Conservation (phyloP, 73 alveolate genomes). For the Tetrahymena elliotti region DNA sequence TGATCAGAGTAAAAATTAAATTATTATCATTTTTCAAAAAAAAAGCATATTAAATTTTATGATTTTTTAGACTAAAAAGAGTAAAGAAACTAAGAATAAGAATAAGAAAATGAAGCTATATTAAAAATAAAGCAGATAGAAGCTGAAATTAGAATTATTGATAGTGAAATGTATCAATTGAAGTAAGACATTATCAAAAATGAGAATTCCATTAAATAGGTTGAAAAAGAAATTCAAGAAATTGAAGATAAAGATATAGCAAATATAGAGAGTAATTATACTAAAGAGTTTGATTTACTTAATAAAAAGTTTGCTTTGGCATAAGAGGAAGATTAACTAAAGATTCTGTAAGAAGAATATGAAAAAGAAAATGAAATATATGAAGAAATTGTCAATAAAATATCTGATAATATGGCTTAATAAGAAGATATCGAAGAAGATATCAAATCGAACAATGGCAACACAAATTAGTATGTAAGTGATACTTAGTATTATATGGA, state of each 20-base stretch:
- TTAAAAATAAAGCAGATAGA: not conserved
- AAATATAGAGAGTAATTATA: not conserved
- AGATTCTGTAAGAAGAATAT: not conserved
- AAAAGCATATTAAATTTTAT: not conserved
- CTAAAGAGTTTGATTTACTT: not conserved
- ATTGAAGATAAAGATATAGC: not conserved
- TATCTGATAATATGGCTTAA: not conserved
- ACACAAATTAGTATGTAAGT: not conserved
- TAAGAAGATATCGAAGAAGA: not conserved
- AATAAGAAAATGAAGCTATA: not conserved
- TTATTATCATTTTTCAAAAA: not conserved
- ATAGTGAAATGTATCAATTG: not conserved
- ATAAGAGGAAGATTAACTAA: not conserved
- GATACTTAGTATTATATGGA: not conserved
- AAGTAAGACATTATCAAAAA: not conserved
- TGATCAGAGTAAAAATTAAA: not conserved
- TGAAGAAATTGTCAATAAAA: not conserved
- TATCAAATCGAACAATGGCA: not conserved
- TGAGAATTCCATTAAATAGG: not conserved
- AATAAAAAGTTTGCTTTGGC: not conserved
- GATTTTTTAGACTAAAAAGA: not conserved
- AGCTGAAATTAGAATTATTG: not conserved
- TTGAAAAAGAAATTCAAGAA: not conserved
- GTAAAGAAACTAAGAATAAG: not conserved
- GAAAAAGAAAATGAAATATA: not conserved